Evolutionary conservation across 169 alveolate species (phyloP).

Genomic region (Eimeria acervulina): DNA sequence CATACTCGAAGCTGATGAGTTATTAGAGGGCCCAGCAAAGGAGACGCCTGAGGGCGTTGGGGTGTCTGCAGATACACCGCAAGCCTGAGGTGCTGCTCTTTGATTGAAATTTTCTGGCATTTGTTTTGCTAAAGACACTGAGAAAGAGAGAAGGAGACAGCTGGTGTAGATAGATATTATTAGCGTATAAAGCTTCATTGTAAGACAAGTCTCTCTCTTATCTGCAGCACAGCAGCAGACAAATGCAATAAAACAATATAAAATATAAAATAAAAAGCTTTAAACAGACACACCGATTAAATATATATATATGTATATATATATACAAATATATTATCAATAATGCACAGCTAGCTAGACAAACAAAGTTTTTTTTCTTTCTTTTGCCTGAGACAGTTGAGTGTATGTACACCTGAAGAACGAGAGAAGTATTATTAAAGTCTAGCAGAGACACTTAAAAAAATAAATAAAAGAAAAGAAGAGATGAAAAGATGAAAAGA

Average conservation of each 20-base stretch:
- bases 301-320: too few species aligned
- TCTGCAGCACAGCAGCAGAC: not conserved
- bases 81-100: not conserved
- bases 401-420: too few species aligned
- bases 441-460: too few species aligned
- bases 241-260: not conserved
- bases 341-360: too few species aligned
- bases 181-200: not conserved
- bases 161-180: not conserved
- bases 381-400: too few species aligned
- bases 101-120: not conserved
- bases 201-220: not conserved
- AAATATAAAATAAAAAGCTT: not conserved
- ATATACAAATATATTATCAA: too few species aligned
- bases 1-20: too few species aligned
- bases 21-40: conserved; percentile 89
- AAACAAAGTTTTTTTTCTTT: too few species aligned
- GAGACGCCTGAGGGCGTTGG: conserved; percentile 62
- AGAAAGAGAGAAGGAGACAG: not conserved
- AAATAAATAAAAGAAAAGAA: too few species aligned
- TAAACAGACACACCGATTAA: not conserved
- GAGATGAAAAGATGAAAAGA: too few species aligned
- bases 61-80: not conserved
- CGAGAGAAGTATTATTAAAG: too few species aligned
- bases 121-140: not conserved